Evolutionary conservation across 75 land plant species (phyloP).

Genomic region (Adiantum capillusveneris): DNA sequence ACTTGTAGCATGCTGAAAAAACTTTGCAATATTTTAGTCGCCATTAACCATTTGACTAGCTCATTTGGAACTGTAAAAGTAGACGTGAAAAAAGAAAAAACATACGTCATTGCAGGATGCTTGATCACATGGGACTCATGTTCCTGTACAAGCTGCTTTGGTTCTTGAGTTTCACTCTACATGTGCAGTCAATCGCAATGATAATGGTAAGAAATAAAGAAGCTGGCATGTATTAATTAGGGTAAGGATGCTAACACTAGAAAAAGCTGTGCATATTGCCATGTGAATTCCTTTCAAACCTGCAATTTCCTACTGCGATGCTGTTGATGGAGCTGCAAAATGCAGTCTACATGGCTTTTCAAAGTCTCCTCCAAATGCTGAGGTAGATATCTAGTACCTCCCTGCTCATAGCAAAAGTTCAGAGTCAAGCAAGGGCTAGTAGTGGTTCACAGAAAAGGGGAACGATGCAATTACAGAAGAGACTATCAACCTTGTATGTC

Average conservation of each 20-base stretch:
- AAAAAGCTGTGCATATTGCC: not conserved
- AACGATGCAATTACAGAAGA: too few species aligned
- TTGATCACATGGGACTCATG: slow-evolving; percentile 56
- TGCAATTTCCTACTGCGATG: slow-evolving; percentile 36
- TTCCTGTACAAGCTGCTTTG: slow-evolving; percentile 33
- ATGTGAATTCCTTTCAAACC: too few species aligned
- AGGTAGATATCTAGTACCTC: slow-evolving; percentile 70
- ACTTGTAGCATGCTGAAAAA: too few species aligned
- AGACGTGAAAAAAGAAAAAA: slow-evolving; percentile 6
- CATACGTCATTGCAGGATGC: slow-evolving; percentile 54
- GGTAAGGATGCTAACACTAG: not conserved
- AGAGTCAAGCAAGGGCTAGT: too few species aligned
- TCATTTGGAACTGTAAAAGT: slow-evolving; percentile 27
- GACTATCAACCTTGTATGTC: not conserved
- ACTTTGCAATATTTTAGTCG: too few species aligned
- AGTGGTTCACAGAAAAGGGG: too few species aligned
- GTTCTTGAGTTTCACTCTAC: slow-evolving; percentile 61
- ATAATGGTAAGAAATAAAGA: too few species aligned
- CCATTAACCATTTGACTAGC: too few species aligned
- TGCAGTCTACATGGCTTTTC: slow-evolving; percentile 72
- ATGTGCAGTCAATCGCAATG: too few species aligned
- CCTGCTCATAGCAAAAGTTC: slow-evolving; percentile 46
- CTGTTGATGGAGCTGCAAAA: slow-evolving; percentile 47
- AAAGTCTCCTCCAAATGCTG: slow-evolving; percentile 78
- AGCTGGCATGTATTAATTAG: too few species aligned